phyloP scores from a whole-genome alignment of 805 yeast genomes.

The Schwanniomyces occidentalis region DNA sequence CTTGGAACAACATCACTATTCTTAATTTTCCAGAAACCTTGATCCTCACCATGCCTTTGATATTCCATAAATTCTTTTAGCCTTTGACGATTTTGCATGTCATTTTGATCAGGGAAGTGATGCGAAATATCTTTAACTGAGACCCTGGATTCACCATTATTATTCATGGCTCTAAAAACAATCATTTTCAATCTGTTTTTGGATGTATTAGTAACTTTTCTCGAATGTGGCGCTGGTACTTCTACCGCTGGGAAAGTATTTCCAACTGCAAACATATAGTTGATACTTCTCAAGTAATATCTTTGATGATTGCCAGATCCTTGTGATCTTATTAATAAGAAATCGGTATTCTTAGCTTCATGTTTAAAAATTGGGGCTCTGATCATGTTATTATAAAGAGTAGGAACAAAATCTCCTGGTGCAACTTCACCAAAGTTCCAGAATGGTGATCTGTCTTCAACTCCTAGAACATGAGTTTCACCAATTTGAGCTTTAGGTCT shows the following conservation, averaged over 20 bases:
- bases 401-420: slow-evolving; percentile 90
- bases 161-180: slow-evolving; percentile 82
- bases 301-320: slow-evolving; percentile 76
- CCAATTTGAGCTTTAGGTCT: slow-evolving; percentile 90
- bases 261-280: slow-evolving; percentile 82
- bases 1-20: slow-evolving; percentile 58
- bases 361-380: slow-evolving; percentile 94
- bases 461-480: slow-evolving; percentile 94
- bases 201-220: slow-evolving; percentile 91
- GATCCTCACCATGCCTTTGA: slow-evolving; percentile 91
- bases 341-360: slow-evolving; percentile 76
- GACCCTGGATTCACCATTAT: slow-evolving; percentile 69
- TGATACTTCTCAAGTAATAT: slow-evolving; percentile 67
- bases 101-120: slow-evolving; percentile 96
- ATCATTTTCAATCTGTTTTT: slow-evolving; percentile 92
- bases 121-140: slow-evolving; percentile 83
- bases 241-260: slow-evolving; percentile 91
- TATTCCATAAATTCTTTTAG: slow-evolving; percentile 97
- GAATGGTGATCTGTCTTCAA: slow-evolving; percentile 93
- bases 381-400: slow-evolving; percentile 85
- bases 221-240: slow-evolving; percentile 96
- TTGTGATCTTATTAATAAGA: slow-evolving; percentile 73
- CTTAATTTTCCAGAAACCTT: slow-evolving; percentile 91
- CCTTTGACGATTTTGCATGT: slow-evolving; percentile 94
- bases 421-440: slow-evolving; percentile 99